Percentiles rank a stretch among this genome's conserved stretches.
Conservation (phyloP, 2,329 filamentous ascomycete species). For the Colletotrichum orbiculare region DNA sequence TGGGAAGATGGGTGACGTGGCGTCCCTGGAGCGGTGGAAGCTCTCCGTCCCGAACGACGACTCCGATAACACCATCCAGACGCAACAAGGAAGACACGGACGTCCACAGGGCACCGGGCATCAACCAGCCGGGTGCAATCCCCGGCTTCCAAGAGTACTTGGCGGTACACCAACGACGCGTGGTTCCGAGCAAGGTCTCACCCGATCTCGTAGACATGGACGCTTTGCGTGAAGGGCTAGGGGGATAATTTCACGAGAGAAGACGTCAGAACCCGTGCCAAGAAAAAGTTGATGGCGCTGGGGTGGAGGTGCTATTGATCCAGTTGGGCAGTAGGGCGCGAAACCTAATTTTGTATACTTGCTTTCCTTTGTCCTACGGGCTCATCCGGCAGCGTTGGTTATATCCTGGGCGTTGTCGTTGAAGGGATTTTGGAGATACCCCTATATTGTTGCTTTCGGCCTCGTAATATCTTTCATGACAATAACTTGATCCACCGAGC, state of each 20-base stretch:
- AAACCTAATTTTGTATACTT: too few species aligned
- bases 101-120: slow-evolving; percentile 70
- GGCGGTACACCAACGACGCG: slow-evolving; percentile 61
- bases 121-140: slow-evolving; percentile 82
- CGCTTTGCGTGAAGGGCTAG: slow-evolving; percentile 69
- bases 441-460: too few species aligned
- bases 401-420: too few species aligned
- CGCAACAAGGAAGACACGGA: slow-evolving; percentile 47
- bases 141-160: slow-evolving; percentile 74
- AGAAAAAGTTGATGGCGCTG: too few species aligned
- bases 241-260: slow-evolving; percentile 41
- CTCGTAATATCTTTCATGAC: too few species aligned
- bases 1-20: slow-evolving; percentile 62
- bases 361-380: too few species aligned
- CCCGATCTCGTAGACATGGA: slow-evolving; percentile 68
- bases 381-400: too few species aligned
- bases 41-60: slow-evolving; percentile 18
- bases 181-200: slow-evolving; percentile 66
- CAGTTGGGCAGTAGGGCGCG: too few species aligned
- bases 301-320: too few species aligned
- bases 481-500: too few species aligned
- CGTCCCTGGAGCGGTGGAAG: slow-evolving; percentile 55
- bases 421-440: too few species aligned
- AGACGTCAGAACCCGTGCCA: background rate
- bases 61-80: slow-evolving; percentile 31